These are phyloP conservation scores for Aspergillus tamarii DNA, from an alignment of 2,329 filamentous ascomycete species.

Conservation along the genomic window DNA sequence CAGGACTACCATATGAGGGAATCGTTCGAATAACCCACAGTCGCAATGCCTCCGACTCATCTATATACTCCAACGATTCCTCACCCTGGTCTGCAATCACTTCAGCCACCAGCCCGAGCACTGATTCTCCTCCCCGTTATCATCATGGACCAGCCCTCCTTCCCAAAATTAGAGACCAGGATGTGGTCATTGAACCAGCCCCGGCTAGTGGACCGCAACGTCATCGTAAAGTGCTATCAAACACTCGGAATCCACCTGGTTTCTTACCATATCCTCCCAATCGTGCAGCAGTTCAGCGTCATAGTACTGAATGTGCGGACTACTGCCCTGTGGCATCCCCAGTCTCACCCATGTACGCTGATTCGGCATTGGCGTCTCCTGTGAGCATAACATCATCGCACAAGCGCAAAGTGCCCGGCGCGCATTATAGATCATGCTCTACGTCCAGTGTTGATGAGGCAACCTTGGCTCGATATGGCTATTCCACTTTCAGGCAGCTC, in stretches of 20 bases:
- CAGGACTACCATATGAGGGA: constrained; percentile 39
- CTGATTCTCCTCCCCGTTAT: constrained; percentile 70
- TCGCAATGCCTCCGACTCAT: constrained; percentile 67
- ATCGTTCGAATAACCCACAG: constrained; percentile 50
- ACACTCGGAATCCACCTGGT: constrained; percentile 54
- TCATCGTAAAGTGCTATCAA: constrained; percentile 56
- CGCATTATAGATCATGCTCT: constrained; percentile 64
- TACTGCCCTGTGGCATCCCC: constrained; percentile 51
- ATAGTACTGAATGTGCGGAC: constrained; percentile 50
- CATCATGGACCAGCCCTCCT: constrained; percentile 76
- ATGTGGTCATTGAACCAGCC: constrained; percentile 71
- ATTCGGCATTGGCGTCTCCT: constrained; percentile 65
- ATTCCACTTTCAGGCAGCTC: constrained; percentile 81
- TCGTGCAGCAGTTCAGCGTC: constrained; percentile 49
- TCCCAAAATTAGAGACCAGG: constrained; percentile 83
- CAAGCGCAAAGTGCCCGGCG: constrained; percentile 42
- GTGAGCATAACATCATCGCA: constrained; percentile 56
- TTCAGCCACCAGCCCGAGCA: constrained; percentile 68
- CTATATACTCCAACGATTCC: constrained; percentile 68
- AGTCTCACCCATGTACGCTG: constrained; percentile 39
- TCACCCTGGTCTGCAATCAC: constrained; percentile 71
- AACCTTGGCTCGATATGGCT: constrained; percentile 71
- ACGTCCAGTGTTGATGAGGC: constrained; percentile 69
- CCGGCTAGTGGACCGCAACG: constrained; percentile 58
- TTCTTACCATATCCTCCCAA: constrained; percentile 55